These are phyloP conservation scores for Kazachstania martiniae DNA, from an alignment of 805 yeast genomes.

Conservation along the genomic window DNA sequence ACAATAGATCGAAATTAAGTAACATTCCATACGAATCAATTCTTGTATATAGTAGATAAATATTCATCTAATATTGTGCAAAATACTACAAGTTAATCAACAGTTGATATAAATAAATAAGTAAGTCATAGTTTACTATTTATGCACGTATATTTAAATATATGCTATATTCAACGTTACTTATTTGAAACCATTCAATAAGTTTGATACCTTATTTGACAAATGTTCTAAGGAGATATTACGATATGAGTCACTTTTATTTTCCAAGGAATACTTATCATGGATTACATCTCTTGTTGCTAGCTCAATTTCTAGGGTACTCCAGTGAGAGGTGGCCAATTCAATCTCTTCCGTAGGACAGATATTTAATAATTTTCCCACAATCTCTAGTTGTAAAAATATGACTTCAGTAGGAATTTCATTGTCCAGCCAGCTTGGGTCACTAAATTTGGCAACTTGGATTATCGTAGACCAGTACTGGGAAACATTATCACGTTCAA, in stretches of 20 bases:
- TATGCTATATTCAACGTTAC: too few species aligned
- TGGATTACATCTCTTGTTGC: constrained; percentile 23
- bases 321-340: constrained; percentile 55
- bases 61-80: background rate
- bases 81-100: too few species aligned
- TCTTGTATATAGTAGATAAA: too few species aligned
- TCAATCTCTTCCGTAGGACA: constrained; percentile 47
- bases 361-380: constrained; percentile 40
- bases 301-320: constrained; percentile 33
- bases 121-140: background rate
- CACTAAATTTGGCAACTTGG: constrained; percentile 54
- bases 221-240: constrained; percentile 1
- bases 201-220: background rate
- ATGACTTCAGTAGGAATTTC: constrained; percentile 31
- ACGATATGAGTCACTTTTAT: too few species aligned
- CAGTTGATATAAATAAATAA: constrained; percentile 1
- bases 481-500: constrained; percentile 17
- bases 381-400: constrained; percentile 41
- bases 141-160: too few species aligned
- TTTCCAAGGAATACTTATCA: constrained; percentile 12
- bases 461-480: constrained; percentile 61
- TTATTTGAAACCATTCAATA: too few species aligned
- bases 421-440: constrained; percentile 35
- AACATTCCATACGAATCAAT: too few species aligned
- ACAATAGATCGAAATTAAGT: too few species aligned